Evolutionary conservation across 108 stramenopile genomes (phyloP), one percentile per base, ranked within the genome.

Genomic region (Bacterosira constricta): DNA sequence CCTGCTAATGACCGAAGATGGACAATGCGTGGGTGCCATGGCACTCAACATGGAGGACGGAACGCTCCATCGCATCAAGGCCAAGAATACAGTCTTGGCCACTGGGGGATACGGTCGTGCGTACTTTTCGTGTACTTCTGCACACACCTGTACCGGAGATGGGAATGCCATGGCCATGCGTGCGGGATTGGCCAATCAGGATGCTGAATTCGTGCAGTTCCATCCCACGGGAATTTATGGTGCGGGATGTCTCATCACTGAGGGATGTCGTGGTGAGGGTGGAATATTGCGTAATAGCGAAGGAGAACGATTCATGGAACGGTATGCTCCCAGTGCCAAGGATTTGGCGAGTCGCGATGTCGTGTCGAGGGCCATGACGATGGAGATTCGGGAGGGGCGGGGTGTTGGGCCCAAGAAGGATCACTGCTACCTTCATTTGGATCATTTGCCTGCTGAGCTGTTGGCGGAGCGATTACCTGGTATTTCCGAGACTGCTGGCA

Each of bases 141-240:
- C 98, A 2, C 99, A 98, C 83, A 99, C 99, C 32, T 99, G 99
- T 79, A 99, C 99, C 0, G 99, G 99, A 4, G 97, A 98, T 70
- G 97, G 98, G 13, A 95, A 97, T 74, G 99, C 97, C 80, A 99
- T 99, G 98, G 98, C 95, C 25, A 80, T 98, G 67, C 73, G 88
- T 29, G 88, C 90, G 18, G 90, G 95, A 49, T 58, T 96, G 36
- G 86, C 97, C 55, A 88, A 94, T 63, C 90, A 98, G 80, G 99
- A 99, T 83, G 96, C 96, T 13, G 99, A 99, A 76, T 99, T 99
- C 83, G 96, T 99, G 5, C 99, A 99, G 81, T 98, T 99, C 83
- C 99, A 99, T 85, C 99, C 99, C 57, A 99, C 99, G 15, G 99
- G 99, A 37, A 99, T 99, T 57, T 99, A 99, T 77, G 99, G 99